Conservation (phyloP, 1,139 yeast species). For the Nakaseomyces kungkrabaensis region DNA sequence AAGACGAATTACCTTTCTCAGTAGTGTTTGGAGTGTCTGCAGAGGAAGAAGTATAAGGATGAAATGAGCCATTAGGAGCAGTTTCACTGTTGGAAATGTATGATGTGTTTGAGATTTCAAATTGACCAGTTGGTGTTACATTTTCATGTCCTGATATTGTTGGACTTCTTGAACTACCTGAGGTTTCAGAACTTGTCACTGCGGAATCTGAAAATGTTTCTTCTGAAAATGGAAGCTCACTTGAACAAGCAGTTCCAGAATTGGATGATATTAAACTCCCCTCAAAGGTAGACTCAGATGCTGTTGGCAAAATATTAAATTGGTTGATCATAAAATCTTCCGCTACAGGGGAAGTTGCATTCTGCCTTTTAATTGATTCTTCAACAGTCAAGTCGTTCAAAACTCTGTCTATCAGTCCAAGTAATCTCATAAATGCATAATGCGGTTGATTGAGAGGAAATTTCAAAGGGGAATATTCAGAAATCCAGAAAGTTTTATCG, state of each 20-base stretch:
- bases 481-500: conserved; percentile 41
- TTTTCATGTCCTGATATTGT: too few relatives aligned
- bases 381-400: conserved; percentile 10
- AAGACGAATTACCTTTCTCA: not conserved
- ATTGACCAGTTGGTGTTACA: not conserved
- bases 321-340: conserved; percentile 2
- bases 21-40: not conserved
- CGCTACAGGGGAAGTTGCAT: not conserved
- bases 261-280: not conserved
- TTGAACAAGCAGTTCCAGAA: not conserved
- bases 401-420: conserved; percentile 19
- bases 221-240: not conserved
- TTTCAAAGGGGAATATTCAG: conserved; percentile 54
- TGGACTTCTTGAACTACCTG: not conserved
- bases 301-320: not conserved
- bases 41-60: not conserved
- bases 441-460: conserved; percentile 60
- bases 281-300: not conserved
- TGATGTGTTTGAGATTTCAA: not conserved
- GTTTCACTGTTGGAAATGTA: not conserved
- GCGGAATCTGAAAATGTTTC: not conserved
- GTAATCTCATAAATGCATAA: conserved; percentile 38
- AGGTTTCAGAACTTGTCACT: not conserved
- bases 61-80: not conserved
- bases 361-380: not conserved